Conservation (phyloP, 495 filamentous ascomycete species). For the Neurospora sp. region DNA sequence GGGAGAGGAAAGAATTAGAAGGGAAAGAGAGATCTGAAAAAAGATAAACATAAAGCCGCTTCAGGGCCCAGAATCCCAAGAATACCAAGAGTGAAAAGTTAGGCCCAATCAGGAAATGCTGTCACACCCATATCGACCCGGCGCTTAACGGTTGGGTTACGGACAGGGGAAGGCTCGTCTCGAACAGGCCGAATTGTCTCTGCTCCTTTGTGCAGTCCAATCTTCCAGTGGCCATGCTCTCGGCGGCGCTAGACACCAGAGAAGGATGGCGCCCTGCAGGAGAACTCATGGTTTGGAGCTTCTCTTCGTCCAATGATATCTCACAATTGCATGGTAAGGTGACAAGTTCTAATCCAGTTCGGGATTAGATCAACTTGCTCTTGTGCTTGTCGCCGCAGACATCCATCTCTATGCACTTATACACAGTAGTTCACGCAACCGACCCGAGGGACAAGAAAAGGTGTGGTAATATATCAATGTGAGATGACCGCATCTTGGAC, state of each 20-base stretch:
- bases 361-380: not conserved
- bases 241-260: not conserved
- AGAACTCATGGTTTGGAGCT: not conserved
- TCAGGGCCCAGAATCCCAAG: slow-evolving; percentile 2
- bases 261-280: not conserved
- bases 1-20: not conserved
- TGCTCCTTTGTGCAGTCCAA: not conserved
- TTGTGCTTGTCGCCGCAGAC: not conserved
- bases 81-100: slow-evolving; percentile 2
- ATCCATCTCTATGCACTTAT: not conserved
- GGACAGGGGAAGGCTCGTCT: not conserved
- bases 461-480: not conserved
- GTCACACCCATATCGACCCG: slow-evolving; percentile 8
- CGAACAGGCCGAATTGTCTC: not conserved
- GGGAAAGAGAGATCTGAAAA: slow-evolving; percentile 1
- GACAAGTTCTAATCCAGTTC: not conserved
- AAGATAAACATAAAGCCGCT: not conserved
- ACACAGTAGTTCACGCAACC: not conserved
- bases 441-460: not conserved
- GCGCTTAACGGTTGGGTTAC: slow-evolving; percentile 12
- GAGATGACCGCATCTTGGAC: not conserved
- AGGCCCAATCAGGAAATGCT: not conserved
- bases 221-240: not conserved
- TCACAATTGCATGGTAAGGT: not conserved
- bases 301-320: not conserved